Conservation (phyloP, 192 early-diverging fungal genomes). For the Mortierella claussenii region DNA sequence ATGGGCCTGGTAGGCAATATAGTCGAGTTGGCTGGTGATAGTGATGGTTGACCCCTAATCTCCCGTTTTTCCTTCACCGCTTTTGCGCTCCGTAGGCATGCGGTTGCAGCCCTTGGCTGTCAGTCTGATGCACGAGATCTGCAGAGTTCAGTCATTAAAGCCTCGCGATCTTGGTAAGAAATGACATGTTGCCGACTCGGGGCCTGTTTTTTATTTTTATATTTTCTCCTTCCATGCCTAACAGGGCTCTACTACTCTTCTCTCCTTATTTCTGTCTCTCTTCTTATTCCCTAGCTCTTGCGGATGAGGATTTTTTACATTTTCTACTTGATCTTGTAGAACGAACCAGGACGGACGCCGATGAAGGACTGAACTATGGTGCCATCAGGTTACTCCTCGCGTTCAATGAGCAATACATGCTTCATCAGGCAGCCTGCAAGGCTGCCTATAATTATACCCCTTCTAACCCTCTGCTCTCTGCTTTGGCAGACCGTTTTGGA, state of each 20-base stretch:
- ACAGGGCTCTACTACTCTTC: background rate
- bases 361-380: slow-evolving; percentile 66
- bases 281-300: slow-evolving; percentile 46
- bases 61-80: background rate
- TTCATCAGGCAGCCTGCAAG: slow-evolving; percentile 54
- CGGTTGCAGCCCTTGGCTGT: slow-evolving; percentile 58
- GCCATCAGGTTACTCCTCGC: slow-evolving; percentile 66
- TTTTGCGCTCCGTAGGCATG: slow-evolving; percentile 5
- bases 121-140: slow-evolving; percentile 71
- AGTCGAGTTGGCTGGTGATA: too few relatives aligned
- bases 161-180: slow-evolving; percentile 63
- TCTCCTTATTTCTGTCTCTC: background rate
- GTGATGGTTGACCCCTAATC: slow-evolving; percentile 4
- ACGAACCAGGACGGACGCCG: slow-evolving; percentile 60
- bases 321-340: slow-evolving; percentile 70
- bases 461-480: slow-evolving; percentile 63
- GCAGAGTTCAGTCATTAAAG: slow-evolving; percentile 61
- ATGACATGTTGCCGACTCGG: background rate
- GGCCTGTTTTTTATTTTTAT: slow-evolving; percentile 1
- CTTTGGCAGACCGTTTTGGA: slow-evolving; percentile 60
- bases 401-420: slow-evolving; percentile 77
- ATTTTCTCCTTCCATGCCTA: too few relatives aligned
- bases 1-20: too few relatives aligned
- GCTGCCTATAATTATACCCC: slow-evolving; percentile 24
- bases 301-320: slow-evolving; percentile 59